These are phyloP conservation scores for Alloteropsis semialata DNA, from an alignment of 176 grass and related monocot species.

Conservation along the genomic window DNA sequence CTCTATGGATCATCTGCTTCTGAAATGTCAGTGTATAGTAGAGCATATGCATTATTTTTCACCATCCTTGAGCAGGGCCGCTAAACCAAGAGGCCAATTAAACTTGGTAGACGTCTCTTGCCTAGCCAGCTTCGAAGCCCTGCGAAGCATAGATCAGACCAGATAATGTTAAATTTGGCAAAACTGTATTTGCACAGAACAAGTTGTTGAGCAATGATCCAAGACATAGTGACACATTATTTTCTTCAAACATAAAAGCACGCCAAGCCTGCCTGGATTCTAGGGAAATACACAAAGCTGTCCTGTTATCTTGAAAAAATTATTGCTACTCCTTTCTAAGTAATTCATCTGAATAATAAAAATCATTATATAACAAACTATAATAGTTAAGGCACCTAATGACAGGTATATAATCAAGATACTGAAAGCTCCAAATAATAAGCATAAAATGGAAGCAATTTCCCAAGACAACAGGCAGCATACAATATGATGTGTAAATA, in stretches of 20 bases:
- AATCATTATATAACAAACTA: neutral
- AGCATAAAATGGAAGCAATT: neutral
- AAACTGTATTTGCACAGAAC: neutral
- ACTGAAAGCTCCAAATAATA: neutral
- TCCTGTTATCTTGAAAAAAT: neutral
- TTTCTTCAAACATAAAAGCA: neutral
- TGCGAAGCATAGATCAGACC: slow-evolving; percentile 35
- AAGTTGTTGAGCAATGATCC: neutral
- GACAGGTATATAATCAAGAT: neutral
- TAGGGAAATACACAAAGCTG: neutral
- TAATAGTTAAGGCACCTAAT: neutral
- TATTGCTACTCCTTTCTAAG: neutral
- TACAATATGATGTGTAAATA: neutral
- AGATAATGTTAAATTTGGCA: neutral
- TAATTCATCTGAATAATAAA: neutral
- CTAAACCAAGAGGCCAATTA: slow-evolving; percentile 71
- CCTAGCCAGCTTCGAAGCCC: slow-evolving; percentile 53
- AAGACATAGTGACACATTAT: neutral
- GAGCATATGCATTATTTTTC: slow-evolving; percentile 32
- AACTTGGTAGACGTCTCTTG: slow-evolving; percentile 48
- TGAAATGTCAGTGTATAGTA: neutral
- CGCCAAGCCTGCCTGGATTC: neutral
- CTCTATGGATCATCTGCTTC: neutral
- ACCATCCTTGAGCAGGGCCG: slow-evolving; percentile 60
- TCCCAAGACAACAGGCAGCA: neutral